These are phyloP conservation scores for Saccharomyces hybrid DNA, from an alignment of 1,139 yeast genomes.

Conservation along the genomic window DNA sequence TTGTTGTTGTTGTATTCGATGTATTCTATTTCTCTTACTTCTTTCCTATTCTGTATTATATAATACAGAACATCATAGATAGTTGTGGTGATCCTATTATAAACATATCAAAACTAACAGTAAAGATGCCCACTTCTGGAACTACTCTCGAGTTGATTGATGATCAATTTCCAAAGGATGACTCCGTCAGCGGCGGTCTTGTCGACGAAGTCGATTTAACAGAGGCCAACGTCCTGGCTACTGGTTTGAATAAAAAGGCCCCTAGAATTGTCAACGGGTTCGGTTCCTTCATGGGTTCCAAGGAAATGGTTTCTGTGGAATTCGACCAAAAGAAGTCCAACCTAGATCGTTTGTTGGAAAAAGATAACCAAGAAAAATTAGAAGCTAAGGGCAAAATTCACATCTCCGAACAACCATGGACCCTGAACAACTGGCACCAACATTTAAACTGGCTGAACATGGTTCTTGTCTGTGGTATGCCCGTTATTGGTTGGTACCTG, in stretches of 20 bases:
- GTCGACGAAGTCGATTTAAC: conserved; percentile 50
- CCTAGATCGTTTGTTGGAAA: neutral
- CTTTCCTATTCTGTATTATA: neutral
- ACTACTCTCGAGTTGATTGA: neutral
- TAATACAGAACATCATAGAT: neutral
- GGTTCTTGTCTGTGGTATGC: conserved; percentile 65
- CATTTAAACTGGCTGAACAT: conserved; percentile 93
- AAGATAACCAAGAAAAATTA: neutral
- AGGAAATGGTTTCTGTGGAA: conserved; percentile 56
- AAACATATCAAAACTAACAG: neutral
- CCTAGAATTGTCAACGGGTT: conserved; percentile 71
- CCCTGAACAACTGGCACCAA: conserved; percentile 69
- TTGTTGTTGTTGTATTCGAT: neutral
- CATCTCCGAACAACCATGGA: conserved; percentile 91
- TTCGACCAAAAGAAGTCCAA: conserved; percentile 40
- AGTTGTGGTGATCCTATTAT: neutral
- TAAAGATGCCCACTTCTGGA: neutral
- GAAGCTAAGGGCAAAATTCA: conserved; percentile 41
- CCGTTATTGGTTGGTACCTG: conserved; percentile 51
- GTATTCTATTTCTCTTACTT: neutral
- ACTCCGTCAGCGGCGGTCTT: neutral
- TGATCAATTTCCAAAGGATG: neutral
- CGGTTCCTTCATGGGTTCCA: conserved; percentile 75
- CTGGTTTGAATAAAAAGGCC: conserved; percentile 68
- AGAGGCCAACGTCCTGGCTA: conserved; percentile 78